phyloP scores from a whole-genome alignment of 1,284 basidiomycete species.

The Leccinum cinnamomeum region DNA sequence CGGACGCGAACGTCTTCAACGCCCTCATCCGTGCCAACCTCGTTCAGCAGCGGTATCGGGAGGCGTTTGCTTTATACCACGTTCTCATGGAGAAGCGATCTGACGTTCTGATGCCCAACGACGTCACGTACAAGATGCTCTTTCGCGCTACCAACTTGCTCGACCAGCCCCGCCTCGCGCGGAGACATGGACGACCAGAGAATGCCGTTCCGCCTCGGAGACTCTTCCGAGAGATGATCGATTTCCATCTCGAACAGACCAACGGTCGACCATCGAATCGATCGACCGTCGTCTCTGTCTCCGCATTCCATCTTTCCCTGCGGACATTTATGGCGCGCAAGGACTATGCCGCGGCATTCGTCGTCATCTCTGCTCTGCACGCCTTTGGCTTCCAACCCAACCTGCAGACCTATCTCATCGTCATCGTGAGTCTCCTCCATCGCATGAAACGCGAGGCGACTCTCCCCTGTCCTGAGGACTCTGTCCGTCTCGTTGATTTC shows the following conservation, averaged over 20 bases:
- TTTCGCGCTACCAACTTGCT: constrained; percentile 40
- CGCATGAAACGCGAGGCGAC: constrained; percentile 30
- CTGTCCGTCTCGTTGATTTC: constrained; percentile 27
- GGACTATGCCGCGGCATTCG: constrained; percentile 50
- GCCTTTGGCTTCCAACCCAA: constrained; percentile 35
- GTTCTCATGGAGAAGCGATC: constrained; percentile 37
- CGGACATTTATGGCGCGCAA: constrained; percentile 41
- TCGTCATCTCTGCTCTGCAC: constrained; percentile 38
- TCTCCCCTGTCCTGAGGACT: neutral
- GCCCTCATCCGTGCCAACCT: constrained; percentile 44
- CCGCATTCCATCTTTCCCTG: constrained; percentile 43
- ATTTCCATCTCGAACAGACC: constrained; percentile 33
- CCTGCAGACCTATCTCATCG: constrained; percentile 41
- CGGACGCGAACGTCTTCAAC: constrained; percentile 46
- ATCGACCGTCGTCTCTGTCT: constrained; percentile 35
- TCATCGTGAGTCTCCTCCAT: constrained; percentile 33
- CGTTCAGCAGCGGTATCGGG: constrained; percentile 33
- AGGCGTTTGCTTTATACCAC: constrained; percentile 46
- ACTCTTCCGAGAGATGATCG: constrained; percentile 51
- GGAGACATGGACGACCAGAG: constrained; percentile 21
- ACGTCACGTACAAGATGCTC: constrained; percentile 45
- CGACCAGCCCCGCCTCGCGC: constrained; percentile 23
- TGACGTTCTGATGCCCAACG: constrained; percentile 39
- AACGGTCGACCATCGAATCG: constrained; percentile 12
- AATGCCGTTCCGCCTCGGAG: constrained; percentile 38